Evolutionary conservation across 2,329 filamentous ascomycete genomes (phyloP), one percentile per base, ranked within the genome.

Genomic region (Microdochium trichocladiopsis): DNA sequence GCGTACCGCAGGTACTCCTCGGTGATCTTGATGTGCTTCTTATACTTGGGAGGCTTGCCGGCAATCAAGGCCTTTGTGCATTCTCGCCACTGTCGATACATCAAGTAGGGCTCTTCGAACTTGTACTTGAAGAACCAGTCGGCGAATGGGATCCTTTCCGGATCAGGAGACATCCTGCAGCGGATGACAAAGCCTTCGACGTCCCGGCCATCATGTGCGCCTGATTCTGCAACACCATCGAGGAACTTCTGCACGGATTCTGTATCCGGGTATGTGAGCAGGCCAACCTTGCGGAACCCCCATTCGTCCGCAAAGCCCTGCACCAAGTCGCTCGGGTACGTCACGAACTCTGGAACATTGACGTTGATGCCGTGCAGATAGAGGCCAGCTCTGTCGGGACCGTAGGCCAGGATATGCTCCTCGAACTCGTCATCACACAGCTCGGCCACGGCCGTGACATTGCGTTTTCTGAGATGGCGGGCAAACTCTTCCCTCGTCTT

Each of bases 101-200:
- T 95, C 55, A 99, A 75, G 66, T 99, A 99, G 1, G 94, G 94
- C 72, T 99, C 94, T 65, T 99, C 94, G 55, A 99, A 99, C 73
- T 99, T 99, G 81, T 92, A 99, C 71, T 99, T 99, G 84, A 99
- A 99, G 71, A 99, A 99, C 94, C 94, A 99, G 67, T 99, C 92
- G n/a, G 81, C 73, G 66, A 85, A 94, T 1, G 81, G 79, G 2
- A 67, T 68, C 14, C 67, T 65, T 1, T 69, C 72, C 0, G 74
- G 73, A 25, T 83, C 69, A n/a, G 70, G 64, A 16, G 77, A 73
- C 75, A 75, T 84, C 72, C 83, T 89, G 79, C 94, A 97, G 52
- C 94, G 86, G 60, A 99, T 87, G 53, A 99, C 94, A 61, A 99
- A 99, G 3, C 94, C 94, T 70, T 99, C 94, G 0, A 96, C 93